These are phyloP conservation scores for Lagenidium giganteum DNA, from an alignment of 352 stramenopile species.

Conservation along the genomic window DNA sequence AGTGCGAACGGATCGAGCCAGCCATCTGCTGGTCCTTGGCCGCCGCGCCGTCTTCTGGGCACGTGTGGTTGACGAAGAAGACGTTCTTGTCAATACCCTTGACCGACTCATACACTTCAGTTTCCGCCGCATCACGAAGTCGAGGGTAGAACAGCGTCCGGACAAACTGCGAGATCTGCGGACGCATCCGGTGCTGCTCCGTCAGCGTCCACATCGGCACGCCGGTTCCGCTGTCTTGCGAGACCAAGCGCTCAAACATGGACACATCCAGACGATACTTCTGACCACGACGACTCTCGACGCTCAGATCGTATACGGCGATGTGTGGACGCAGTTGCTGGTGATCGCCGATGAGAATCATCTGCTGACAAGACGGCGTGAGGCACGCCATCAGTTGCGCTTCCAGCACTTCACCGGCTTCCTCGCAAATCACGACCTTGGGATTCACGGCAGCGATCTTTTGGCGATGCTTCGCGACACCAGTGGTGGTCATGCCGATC, in stretches of 20 bases:
- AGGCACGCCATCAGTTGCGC: slow-evolving; percentile 56
- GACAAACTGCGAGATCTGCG: slow-evolving; percentile 73
- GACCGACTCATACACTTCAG: slow-evolving; percentile 39
- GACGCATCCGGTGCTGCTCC: slow-evolving; percentile 77
- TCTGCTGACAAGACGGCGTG: slow-evolving; percentile 57
- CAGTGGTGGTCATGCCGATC: slow-evolving; percentile 82
- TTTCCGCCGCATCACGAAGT: slow-evolving; percentile 47
- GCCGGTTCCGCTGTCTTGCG: background rate
- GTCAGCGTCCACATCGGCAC: slow-evolving; percentile 44
- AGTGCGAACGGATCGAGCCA: slow-evolving; percentile 33
- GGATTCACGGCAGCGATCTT: slow-evolving; percentile 50
- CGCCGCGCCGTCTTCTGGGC: slow-evolving; percentile 27
- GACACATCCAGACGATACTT: slow-evolving; percentile 72
- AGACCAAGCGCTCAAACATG: slow-evolving; percentile 77
- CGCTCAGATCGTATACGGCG: slow-evolving; percentile 65
- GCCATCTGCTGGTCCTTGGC: slow-evolving; percentile 3
- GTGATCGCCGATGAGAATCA: slow-evolving; percentile 88
- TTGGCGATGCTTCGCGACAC: slow-evolving; percentile 64
- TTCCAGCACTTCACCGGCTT: slow-evolving; percentile 86
- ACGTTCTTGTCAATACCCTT: slow-evolving; percentile 54
- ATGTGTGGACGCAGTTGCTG: slow-evolving; percentile 78
- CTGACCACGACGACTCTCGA: slow-evolving; percentile 36
- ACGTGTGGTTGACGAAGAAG: slow-evolving; percentile 68
- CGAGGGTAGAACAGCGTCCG: slow-evolving; percentile 61
- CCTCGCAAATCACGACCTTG: slow-evolving; percentile 81